A percentile compares a stretch with the other conserved stretches of the same genome.
These are phyloP conservation scores for Fusarium udum DNA, from an alignment of 2,329 filamentous ascomycete species.

Conservation along the genomic window DNA sequence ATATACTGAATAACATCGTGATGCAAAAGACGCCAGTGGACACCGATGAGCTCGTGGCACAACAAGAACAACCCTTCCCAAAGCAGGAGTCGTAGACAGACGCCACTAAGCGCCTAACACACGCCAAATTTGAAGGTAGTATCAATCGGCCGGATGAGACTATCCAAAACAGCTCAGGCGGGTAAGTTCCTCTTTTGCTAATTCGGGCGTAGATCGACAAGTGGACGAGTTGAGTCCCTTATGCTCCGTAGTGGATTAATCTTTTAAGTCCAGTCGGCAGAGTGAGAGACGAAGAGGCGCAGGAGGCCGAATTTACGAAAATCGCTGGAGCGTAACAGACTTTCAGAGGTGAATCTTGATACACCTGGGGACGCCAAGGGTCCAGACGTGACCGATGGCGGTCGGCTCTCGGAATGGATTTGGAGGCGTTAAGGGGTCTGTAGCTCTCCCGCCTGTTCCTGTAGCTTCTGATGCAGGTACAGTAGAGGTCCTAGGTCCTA, in stretches of 20 bases:
- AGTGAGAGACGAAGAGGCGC: conserved; percentile 2
- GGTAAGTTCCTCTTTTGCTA: neutral
- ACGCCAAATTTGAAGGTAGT: neutral
- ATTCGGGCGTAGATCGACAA: neutral
- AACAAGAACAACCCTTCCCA: conserved; percentile 6
- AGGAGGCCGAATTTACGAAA: neutral
- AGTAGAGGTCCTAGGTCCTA: neutral
- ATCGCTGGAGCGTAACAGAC: neutral
- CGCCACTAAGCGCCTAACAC: conserved; percentile 26
- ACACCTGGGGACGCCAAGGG: conserved; percentile 26
- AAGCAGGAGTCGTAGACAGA: conserved; percentile 25
- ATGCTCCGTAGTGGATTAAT: neutral
- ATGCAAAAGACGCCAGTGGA: conserved; percentile 3
- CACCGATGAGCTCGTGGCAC: neutral
- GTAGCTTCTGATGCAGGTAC: conserved; percentile 21
- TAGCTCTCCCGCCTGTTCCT: conserved; percentile 23
- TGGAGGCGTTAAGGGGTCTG: conserved; percentile 2
- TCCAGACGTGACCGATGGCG: conserved; percentile 24
- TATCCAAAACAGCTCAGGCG: neutral
- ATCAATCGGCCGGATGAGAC: conserved; percentile 6
- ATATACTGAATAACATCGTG: neutral
- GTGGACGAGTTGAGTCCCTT: neutral
- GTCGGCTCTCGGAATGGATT: conserved; percentile 13
- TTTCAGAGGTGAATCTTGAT: conserved; percentile 8
- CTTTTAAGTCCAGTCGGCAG: neutral